A percentile compares a stretch with the other conserved stretches of the same genome.
Conservation (phyloP, 83 land plant genomes). For the Isoetes engelmannii region DNA sequence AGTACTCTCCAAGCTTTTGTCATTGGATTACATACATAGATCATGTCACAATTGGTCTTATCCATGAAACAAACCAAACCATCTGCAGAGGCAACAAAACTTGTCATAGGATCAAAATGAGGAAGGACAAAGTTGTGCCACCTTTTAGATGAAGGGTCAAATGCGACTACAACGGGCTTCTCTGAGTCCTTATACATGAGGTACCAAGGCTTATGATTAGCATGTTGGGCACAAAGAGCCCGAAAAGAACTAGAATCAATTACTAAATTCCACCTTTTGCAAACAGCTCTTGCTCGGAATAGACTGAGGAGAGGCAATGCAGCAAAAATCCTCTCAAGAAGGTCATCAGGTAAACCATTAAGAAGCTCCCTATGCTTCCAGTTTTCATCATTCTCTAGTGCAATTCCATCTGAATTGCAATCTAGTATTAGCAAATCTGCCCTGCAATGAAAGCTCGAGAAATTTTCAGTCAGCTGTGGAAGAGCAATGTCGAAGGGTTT, state of each 20-base stretch:
- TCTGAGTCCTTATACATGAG: constrained; percentile 67
- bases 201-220: constrained; percentile 71
- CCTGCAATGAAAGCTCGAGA: too few relatives aligned
- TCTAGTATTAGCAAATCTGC: too few relatives aligned
- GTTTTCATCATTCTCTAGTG: too few relatives aligned
- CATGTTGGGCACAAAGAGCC: constrained; percentile 31
- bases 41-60: constrained; percentile 34
- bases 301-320: constrained; percentile 55
- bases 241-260: constrained; percentile 40
- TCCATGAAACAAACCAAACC: constrained; percentile 84
- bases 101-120: constrained; percentile 40
- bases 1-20: constrained; percentile 39
- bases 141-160: constrained; percentile 53
- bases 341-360: constrained; percentile 75
- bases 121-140: constrained; percentile 72
- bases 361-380: too few relatives aligned
- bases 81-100: constrained; percentile 59
- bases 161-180: constrained; percentile 47
- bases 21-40: constrained; percentile 68
- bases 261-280: constrained; percentile 62
- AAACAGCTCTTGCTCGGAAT: constrained; percentile 61
- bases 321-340: constrained; percentile 60
- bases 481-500: too few relatives aligned
- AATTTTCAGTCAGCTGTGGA: too few relatives aligned
- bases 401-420: too few relatives aligned